A percentile compares a stretch with the other conserved stretches of the same genome.
These are phyloP conservation scores for Russula vinacea DNA, from an alignment of 768 basidiomycete species.

Conservation along the genomic window DNA sequence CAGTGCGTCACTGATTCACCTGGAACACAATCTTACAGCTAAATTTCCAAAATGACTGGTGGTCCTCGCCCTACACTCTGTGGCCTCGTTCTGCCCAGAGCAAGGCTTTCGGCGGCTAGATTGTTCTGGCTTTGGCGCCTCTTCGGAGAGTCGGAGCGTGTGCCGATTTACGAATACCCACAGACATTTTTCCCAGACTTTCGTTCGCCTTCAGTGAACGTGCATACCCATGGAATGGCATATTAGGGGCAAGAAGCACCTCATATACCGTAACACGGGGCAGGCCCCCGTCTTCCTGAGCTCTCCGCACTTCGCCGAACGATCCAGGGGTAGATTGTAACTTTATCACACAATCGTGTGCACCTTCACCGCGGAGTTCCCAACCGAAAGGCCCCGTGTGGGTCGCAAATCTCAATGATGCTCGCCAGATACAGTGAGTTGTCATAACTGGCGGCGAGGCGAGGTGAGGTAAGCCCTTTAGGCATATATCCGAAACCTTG, in stretches of 20 bases:
- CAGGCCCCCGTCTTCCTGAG: not conserved
- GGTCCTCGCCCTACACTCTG: not conserved
- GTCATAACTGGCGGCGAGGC: not conserved
- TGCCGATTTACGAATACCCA: not conserved
- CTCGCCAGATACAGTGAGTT: not conserved
- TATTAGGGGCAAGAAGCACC: not conserved
- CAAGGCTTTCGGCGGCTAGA: not conserved
- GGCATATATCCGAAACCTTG: not conserved
- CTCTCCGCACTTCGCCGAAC: not conserved
- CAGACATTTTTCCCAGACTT: not conserved
- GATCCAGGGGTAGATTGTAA: conserved; percentile 1
- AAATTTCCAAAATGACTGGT: not conserved
- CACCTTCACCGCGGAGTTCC: not conserved
- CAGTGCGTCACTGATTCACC: not conserved
- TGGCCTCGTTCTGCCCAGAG: not conserved
- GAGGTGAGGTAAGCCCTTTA: not conserved
- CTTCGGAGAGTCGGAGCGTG: not conserved
- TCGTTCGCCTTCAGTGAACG: not conserved
- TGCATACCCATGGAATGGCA: not conserved
- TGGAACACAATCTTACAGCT: not conserved
- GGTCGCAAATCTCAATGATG: not conserved
- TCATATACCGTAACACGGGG: not conserved
- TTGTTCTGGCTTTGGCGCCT: not conserved
- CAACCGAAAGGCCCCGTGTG: not conserved
- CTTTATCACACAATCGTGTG: not conserved